Percentiles rank a stretch among this genome's conserved stretches.
phyloP scores from a whole-genome alignment of 2,329 filamentous ascomycete genomes.

The Ceratocystis colombiana region DNA sequence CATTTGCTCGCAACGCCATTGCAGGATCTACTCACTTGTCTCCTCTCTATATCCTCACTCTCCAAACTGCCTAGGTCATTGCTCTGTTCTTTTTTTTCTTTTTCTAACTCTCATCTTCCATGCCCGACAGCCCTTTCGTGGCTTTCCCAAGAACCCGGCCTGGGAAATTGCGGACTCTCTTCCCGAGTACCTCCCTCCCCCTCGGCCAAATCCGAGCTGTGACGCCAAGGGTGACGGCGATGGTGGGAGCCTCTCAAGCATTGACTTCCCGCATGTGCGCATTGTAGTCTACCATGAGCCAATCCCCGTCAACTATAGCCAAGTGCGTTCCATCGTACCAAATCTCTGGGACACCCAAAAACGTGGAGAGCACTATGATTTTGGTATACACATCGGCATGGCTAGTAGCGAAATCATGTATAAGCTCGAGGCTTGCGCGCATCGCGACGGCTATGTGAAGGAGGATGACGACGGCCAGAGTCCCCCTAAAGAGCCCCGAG shows the following conservation, averaged over 20 bases:
- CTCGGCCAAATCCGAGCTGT: conserved; percentile 31
- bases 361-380: conserved; percentile 42
- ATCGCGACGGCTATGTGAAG: conserved; percentile 61
- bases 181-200: conserved; percentile 49
- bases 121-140: conserved; percentile 57
- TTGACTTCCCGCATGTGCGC: conserved; percentile 39
- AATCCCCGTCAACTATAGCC: conserved; percentile 60
- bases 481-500: conserved; percentile 41
- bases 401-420: conserved; percentile 56
- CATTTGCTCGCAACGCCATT: neutral
- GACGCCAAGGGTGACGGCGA: neutral
- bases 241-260: conserved; percentile 19
- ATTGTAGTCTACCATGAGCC: conserved; percentile 56
- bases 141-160: conserved; percentile 66
- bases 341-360: conserved; percentile 43
- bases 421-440: conserved; percentile 58
- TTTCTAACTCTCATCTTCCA: conserved; percentile 22
- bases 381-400: conserved; percentile 72
- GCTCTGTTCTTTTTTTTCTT: neutral
- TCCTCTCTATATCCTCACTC: neutral
- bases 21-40: neutral
- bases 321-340: conserved; percentile 55
- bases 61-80: neutral
- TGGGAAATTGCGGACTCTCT: conserved; percentile 65
- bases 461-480: conserved; percentile 58